These are phyloP conservation scores for Taiozyma onychis DNA, from an alignment of 1,139 yeast genomes.

Conservation along the genomic window DNA sequence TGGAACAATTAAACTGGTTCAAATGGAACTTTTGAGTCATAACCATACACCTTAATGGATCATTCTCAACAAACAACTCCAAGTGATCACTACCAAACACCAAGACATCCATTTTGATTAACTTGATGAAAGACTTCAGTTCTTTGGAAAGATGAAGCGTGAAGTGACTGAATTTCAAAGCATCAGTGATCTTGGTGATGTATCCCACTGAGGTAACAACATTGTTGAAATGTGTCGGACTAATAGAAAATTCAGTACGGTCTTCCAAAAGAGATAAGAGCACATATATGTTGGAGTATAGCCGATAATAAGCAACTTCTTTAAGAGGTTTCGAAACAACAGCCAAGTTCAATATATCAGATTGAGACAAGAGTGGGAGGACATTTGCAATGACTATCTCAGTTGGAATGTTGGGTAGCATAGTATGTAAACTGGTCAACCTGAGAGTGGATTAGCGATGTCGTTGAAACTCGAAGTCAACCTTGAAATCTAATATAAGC, in stretches of 20 bases:
- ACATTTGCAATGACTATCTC: background rate
- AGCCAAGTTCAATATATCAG: background rate
- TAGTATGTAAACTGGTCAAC: background rate
- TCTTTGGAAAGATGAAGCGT: background rate
- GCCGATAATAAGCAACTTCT: background rate
- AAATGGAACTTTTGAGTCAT: background rate
- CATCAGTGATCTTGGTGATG: background rate
- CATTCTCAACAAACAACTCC: background rate
- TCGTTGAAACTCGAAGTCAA: too few species aligned
- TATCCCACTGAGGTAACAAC: background rate
- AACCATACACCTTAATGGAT: background rate
- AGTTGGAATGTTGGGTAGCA: conserved; percentile 1
- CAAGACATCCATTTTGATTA: background rate
- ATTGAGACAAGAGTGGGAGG: background rate
- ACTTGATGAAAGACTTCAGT: background rate
- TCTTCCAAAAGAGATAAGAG: background rate
- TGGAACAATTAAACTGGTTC: background rate
- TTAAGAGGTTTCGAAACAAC: background rate
- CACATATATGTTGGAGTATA: background rate
- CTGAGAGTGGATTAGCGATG: background rate
- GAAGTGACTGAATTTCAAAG: background rate
- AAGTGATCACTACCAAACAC: background rate
- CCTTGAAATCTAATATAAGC: too few species aligned
- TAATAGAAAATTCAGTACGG: background rate
- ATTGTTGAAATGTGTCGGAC: background rate